A percentile compares a stretch with the other conserved stretches of the same genome.
Evolutionary conservation across 257 asterid genomes (phyloP).

Genomic region (Eucommia ulmoides): DNA sequence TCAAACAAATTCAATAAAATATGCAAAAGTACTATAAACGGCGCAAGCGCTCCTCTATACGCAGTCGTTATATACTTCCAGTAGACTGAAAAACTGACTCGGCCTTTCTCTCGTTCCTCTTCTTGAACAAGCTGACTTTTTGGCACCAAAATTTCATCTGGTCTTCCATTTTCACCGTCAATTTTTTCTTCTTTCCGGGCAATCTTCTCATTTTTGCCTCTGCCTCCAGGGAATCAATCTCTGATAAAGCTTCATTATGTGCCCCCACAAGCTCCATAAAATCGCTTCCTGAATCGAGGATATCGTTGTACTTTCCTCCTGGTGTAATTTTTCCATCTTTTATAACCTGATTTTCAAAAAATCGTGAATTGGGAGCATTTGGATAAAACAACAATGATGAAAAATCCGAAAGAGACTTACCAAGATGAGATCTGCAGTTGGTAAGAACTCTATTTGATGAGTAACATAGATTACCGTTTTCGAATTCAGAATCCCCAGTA

Average conservation of each 20-base stretch:
- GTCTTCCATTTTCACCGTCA: neutral
- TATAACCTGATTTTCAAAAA: neutral
- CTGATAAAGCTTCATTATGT: neutral
- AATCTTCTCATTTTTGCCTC: neutral
- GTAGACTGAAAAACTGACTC: neutral
- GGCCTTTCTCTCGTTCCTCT: conserved; percentile 1
- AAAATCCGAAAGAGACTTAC: neutral
- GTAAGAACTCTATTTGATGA: conserved; percentile 2
- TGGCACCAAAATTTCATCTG: neutral
- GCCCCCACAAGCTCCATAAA: conserved; percentile 1
- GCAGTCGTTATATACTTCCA: neutral
- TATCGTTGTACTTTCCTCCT: neutral
- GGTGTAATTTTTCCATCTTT: neutral
- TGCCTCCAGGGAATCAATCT: neutral
- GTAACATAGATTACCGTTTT: conserved; percentile 1
- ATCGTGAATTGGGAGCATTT: neutral
- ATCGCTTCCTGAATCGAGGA: neutral
- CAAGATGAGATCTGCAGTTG: neutral
- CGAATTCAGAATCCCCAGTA: neutral
- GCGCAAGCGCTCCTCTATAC: neutral
- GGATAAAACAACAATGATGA: neutral
- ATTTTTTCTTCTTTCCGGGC: neutral
- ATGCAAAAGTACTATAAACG: neutral
- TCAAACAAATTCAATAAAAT: neutral
- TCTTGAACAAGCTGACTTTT: conserved; percentile 2